Evolutionary conservation across 202 grass and related monocot species (phyloP).

Genomic region (Hordeum pubiflorum): DNA sequence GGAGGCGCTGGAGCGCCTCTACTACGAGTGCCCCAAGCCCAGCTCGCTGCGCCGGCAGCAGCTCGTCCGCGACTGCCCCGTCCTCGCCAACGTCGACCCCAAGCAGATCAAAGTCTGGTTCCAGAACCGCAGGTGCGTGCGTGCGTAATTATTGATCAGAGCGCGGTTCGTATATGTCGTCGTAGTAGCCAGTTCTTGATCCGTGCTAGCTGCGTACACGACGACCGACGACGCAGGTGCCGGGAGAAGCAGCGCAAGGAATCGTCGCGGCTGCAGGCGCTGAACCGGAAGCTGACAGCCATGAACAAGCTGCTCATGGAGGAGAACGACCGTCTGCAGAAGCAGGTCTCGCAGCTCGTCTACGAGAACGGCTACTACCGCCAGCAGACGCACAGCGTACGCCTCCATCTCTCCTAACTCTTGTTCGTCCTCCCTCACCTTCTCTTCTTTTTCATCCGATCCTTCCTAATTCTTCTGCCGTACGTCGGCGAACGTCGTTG

Average conservation of each 20-base stretch:
- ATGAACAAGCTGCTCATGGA: conserved; percentile 91
- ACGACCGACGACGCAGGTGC: no score
- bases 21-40: conserved; percentile 72
- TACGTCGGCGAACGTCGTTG: no score
- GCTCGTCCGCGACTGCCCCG: conserved; percentile 55
- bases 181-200: no score
- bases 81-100: conserved; percentile 53
- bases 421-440: no score
- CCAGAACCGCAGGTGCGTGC: no score
- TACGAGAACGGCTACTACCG: conserved; percentile 68
- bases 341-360: conserved; percentile 68
- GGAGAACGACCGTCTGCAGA: conserved; percentile 80
- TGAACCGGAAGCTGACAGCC: conserved; percentile 69
- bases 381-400: conserved; percentile 50
- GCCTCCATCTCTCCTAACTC: no score
- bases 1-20: conserved; percentile 87
- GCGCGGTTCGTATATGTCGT: no score
- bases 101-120: conserved; percentile 88
- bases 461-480: no score
- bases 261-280: conserved; percentile 40
- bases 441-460: no score
- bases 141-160: no score
- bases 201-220: no score
- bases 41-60: conserved; percentile 69
- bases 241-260: conserved; percentile 83